Evolutionary conservation across 2,329 filamentous ascomycete species (phyloP).

Genomic region (Parascedosporium putredinis): DNA sequence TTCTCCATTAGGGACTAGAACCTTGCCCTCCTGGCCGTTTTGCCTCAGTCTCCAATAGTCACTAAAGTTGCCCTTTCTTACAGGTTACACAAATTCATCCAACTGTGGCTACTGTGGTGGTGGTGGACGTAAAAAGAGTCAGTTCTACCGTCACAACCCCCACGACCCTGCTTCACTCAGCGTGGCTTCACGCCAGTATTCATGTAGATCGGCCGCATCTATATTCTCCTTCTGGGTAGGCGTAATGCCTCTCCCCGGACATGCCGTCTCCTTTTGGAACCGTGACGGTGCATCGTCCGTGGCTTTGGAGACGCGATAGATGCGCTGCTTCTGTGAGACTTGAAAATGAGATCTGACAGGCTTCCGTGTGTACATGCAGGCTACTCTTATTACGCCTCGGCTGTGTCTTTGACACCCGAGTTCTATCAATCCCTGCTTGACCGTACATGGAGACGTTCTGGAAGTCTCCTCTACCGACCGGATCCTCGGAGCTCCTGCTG

Average conservation of each 20-base stretch:
- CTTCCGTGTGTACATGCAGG: conserved; percentile 32
- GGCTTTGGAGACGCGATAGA: background rate
- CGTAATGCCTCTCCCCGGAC: background rate
- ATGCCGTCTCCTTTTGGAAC: background rate
- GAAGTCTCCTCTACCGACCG: conserved; percentile 63
- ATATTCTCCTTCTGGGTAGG: no score
- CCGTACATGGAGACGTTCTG: conserved; percentile 68
- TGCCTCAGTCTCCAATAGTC: background rate
- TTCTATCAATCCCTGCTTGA: conserved; percentile 66
- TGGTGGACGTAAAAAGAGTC: conserved; percentile 28
- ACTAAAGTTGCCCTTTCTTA: background rate
- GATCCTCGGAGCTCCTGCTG: conserved; percentile 76
- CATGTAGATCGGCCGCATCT: no score
- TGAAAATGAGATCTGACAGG: background rate
- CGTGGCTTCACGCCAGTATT: no score
- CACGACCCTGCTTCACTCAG: conserved; percentile 8
- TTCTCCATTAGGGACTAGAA: background rate
- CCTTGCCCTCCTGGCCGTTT: background rate
- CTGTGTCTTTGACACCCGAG: conserved; percentile 48
- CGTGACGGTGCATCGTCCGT: background rate
- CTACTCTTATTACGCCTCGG: conserved; percentile 60
- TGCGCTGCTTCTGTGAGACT: background rate
- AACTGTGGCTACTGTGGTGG: conserved; percentile 43
- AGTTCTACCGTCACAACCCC: conserved; percentile 35
- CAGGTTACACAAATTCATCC: conserved; percentile 42